Evolutionary conservation across 345 rosid species (phyloP).

Genomic region (Lepidium aucheri): DNA sequence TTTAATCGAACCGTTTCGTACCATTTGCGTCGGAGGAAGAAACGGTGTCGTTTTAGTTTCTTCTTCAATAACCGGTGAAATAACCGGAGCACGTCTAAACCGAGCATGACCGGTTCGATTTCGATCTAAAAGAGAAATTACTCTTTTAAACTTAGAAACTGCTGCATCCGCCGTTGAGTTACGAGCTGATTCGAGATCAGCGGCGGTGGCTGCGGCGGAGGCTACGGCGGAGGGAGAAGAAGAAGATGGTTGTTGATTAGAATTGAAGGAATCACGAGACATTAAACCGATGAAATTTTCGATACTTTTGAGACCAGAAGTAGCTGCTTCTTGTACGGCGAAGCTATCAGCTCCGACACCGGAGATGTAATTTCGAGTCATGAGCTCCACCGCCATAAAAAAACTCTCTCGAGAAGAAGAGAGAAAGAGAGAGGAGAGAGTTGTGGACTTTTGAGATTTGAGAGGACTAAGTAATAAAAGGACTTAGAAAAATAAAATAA

Average conservation of each 20-base stretch:
- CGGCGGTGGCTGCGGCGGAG: slow-evolving; percentile 6
- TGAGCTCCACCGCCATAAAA: slow-evolving; percentile 31
- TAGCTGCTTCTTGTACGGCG: slow-evolving; percentile 81
- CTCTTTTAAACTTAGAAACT: slow-evolving; percentile 74
- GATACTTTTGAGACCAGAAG: slow-evolving; percentile 71
- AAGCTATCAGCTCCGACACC: slow-evolving; percentile 27
- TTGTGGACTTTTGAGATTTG: slow-evolving; percentile 12
- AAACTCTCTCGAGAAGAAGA: not conserved
- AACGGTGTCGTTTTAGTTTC: slow-evolving; percentile 46
- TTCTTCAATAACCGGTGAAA: slow-evolving; percentile 2
- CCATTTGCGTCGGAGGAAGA: slow-evolving; percentile 14
- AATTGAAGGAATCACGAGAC: slow-evolving; percentile 33
- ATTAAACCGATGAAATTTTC: slow-evolving; percentile 67
- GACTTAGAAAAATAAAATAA: not conserved
- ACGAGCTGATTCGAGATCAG: slow-evolving; percentile 49
- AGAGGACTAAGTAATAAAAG: slow-evolving; percentile 8
- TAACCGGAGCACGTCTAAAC: slow-evolving; percentile 58
- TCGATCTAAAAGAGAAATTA: slow-evolving; percentile 79
- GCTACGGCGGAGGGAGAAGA: slow-evolving; percentile 23
- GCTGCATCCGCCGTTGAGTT: slow-evolving; percentile 54
- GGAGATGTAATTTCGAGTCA: slow-evolving; percentile 28
- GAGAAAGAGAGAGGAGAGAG: not conserved
- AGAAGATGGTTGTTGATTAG: slow-evolving; percentile 21
- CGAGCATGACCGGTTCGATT: slow-evolving; percentile 92
- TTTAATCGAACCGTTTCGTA: slow-evolving; percentile 37